These are phyloP conservation scores for Sporothrix luriei DNA, from an alignment of 2,329 filamentous ascomycete genomes.

Conservation along the genomic window DNA sequence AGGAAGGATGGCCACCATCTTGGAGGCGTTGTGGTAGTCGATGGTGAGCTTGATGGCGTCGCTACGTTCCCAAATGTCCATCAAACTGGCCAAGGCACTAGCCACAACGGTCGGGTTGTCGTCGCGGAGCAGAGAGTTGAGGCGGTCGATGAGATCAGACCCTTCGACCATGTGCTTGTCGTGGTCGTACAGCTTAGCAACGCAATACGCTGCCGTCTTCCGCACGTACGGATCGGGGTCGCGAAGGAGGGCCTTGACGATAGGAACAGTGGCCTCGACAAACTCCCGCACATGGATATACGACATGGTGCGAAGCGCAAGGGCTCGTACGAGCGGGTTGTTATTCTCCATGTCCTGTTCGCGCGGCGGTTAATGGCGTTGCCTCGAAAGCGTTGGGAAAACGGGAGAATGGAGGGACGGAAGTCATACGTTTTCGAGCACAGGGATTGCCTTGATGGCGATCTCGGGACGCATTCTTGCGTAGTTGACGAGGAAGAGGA, in stretches of 20 bases:
- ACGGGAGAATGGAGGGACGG: background rate
- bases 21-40: conserved; percentile 95
- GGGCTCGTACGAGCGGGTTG: conserved; percentile 88
- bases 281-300: conserved; percentile 97
- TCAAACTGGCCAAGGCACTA: conserved; percentile 83
- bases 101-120: conserved; percentile 98
- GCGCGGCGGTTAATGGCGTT: background rate
- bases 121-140: conserved; percentile 88
- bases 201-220: conserved; percentile 94
- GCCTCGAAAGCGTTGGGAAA: background rate
- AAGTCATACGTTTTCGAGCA: conserved; percentile 70
- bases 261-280: conserved; percentile 83
- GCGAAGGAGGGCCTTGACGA: conserved; percentile 79
- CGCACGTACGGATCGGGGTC: conserved; percentile 94
- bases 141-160: conserved; percentile 86
- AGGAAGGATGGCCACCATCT: conserved; percentile 93
- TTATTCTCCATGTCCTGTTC: conserved; percentile 84
- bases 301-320: conserved; percentile 92
- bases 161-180: conserved; percentile 85
- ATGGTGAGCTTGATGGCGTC: conserved; percentile 98
- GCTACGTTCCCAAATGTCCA: conserved; percentile 98
- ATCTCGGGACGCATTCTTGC: conserved; percentile 91
- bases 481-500: conserved; percentile 96
- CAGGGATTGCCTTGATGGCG: conserved; percentile 87
- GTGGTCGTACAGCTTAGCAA: conserved; percentile 97